Percentiles rank a stretch among this genome's conserved stretches.
These are phyloP conservation scores for Skeletonema tropicum DNA, from an alignment of 108 stramenopile genomes.

Conservation along the genomic window DNA sequence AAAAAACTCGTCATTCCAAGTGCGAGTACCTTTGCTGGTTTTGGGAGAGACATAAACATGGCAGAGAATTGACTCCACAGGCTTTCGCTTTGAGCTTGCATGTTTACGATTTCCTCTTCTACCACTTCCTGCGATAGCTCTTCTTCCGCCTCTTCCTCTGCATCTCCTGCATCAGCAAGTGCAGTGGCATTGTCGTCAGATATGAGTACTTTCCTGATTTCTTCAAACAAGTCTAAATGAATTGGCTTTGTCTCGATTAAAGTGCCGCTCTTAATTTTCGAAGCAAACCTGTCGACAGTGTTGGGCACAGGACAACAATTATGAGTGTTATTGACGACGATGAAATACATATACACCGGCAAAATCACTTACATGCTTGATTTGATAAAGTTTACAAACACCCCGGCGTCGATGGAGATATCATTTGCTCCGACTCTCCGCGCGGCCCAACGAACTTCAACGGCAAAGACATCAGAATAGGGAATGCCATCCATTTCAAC, in stretches of 20 bases:
- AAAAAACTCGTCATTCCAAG: conserved; percentile 13
- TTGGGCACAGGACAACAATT: background rate
- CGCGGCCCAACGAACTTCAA: conserved; percentile 86
- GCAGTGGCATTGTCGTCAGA: conserved; percentile 7
- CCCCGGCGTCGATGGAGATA: conserved; percentile 72
- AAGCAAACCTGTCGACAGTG: conserved; percentile 48
- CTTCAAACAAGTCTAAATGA: conserved; percentile 71
- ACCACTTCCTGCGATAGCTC: conserved; percentile 3
- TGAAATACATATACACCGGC: background rate
- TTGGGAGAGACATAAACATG: conserved; percentile 4
- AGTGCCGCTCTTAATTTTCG: conserved; percentile 73
- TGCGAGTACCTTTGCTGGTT: background rate
- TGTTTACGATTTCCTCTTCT: background rate
- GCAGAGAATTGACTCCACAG: conserved; percentile 2
- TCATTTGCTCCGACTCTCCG: conserved; percentile 55
- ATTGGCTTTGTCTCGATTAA: conserved; percentile 68
- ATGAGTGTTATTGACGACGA: background rate
- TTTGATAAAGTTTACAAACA: conserved; percentile 79
- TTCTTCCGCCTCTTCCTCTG: conserved; percentile 2
- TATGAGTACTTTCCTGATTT: conserved; percentile 47
- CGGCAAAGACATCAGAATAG: conserved; percentile 78
- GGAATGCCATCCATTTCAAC: conserved; percentile 85
- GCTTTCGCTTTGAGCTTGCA: background rate
- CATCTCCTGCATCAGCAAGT: conserved; percentile 10
- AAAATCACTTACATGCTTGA: conserved; percentile 54